Percentiles rank a stretch among this genome's conserved stretches.
Evolutionary conservation across 306 rosid species (phyloP).

Genomic region (Calophaca sinica): DNA sequence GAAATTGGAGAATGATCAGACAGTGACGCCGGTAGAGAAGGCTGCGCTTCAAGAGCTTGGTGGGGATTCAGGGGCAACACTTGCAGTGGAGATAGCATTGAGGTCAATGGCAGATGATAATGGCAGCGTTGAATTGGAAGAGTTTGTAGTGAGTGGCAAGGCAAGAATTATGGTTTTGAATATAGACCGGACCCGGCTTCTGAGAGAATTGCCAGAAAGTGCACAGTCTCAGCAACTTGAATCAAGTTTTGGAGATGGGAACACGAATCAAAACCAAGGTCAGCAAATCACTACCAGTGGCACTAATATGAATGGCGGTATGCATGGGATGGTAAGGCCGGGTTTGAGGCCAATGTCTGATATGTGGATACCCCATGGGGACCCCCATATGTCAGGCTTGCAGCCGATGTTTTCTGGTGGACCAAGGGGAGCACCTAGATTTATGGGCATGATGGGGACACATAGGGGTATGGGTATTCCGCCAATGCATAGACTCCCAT

Average conservation of each 20-base stretch:
- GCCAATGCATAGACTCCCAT: constrained; percentile 67
- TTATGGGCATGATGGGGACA: constrained; percentile 70
- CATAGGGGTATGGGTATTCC: constrained; percentile 71
- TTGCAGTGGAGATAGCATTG: constrained; percentile 94
- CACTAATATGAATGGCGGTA: constrained; percentile 40
- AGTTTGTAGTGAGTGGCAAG: constrained; percentile 90
- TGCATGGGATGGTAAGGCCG: constrained; percentile 68
- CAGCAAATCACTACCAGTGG: constrained; percentile 49
- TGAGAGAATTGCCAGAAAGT: constrained; percentile 86
- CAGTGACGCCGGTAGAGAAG: constrained; percentile 63
- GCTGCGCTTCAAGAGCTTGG: constrained; percentile 81
- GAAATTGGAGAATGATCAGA: constrained; percentile 80
- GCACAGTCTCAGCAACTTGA: constrained; percentile 49
- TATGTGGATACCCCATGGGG: constrained; percentile 83
- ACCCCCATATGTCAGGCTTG: constrained; percentile 51
- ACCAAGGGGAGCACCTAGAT: constrained; percentile 58
- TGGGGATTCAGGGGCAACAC: constrained; percentile 78
- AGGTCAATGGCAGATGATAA: constrained; percentile 89
- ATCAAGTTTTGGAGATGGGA: constrained; percentile 59
- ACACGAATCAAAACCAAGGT: constrained; percentile 56
- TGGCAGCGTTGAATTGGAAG: constrained; percentile 86
- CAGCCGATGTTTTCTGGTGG: constrained; percentile 54
- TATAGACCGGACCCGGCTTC: constrained; percentile 76
- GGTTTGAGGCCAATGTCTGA: constrained; percentile 67
- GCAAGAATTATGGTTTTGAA: constrained; percentile 83